Evolutionary conservation across 306 rosid species (phyloP), one percentile per base, ranked within the genome.

Genomic region (Gleditsia sinensis): DNA sequence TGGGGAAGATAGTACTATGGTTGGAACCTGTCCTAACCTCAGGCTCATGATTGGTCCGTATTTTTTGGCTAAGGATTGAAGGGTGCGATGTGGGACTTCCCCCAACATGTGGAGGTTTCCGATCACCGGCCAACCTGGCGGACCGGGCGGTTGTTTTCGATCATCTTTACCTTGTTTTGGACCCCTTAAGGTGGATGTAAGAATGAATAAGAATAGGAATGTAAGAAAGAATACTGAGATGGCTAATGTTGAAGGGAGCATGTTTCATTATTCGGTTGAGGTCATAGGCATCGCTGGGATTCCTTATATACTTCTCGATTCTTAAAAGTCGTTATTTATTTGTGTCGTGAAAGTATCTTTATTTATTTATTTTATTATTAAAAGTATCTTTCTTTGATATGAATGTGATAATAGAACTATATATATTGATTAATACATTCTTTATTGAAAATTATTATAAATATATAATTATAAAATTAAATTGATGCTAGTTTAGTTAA

Each of bases 41-140:
- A 61, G 48, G 30, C 48, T 36, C 67, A 61, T 61, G 67, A 61
- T 36, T 46, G 67, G 30, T 61, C 67, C 67, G 9, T 61, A 36
- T 11, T 16, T 10, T 36, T 42, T 36, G 46, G 67, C 67, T 34
- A 61, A 28, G 28, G 67, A 0, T 61, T 61, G 67, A 10, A 61
- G 67, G 67, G 67, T 19, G 30, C 48, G 67, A 19, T 61, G 67
- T 5, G 67, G 67, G 48, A 61, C 30, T 10, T 61, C 48, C 9
- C 67, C 67, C 2, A 61, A 7, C 27, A 61, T 9, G 28, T 34
- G 67, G 28, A 61, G 67, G 48, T 61, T 46, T 0, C 67, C 67
- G 16, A 61, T 24, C 67, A 61, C 67, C 30, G 48, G 67, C 9
- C 34, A 2, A 17, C 48, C 48, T 0, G 67, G 28, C 0, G 67